Evolutionary conservation across 257 asterid genomes (phyloP).

Genomic region (Nicotiana sylvestris): DNA sequence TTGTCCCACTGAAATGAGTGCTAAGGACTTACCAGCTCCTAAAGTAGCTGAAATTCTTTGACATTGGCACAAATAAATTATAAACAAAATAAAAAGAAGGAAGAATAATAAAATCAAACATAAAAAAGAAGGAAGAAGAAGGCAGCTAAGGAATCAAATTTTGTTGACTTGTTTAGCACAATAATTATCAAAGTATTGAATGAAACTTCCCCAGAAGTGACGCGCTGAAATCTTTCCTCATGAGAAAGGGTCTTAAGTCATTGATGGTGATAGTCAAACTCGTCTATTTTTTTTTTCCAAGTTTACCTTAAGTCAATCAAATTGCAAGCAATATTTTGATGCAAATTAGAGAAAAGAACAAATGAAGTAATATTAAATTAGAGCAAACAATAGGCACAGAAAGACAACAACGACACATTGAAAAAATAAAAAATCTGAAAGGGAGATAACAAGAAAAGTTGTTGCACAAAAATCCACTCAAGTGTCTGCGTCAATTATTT

Average conservation of each 20-base stretch:
- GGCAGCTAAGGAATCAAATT: neutral
- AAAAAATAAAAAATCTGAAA: neutral
- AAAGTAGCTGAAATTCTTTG: neutral
- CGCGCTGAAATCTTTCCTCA: neutral
- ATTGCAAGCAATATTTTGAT: neutral
- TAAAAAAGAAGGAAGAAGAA: too few relatives aligned
- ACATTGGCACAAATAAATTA: neutral
- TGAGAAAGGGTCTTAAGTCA: neutral
- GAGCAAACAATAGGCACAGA: too few relatives aligned
- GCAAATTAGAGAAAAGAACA: too few relatives aligned
- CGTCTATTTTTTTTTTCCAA: neutral
- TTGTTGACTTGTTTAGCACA: neutral
- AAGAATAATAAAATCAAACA: too few relatives aligned
- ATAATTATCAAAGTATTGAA: neutral
- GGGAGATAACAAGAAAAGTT: neutral
- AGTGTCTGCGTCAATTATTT: too few relatives aligned
- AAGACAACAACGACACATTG: too few relatives aligned
- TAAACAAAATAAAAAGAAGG: neutral
- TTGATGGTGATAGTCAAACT: neutral
- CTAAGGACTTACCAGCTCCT: neutral
- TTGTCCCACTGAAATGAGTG: neutral
- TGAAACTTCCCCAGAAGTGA: neutral
- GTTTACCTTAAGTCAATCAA: neutral
- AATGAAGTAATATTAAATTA: too few relatives aligned
- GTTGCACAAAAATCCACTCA: neutral